These are phyloP conservation scores for Pyrenochaeta sp. DNA, from an alignment of 2,329 filamentous ascomycete species.

Conservation along the genomic window DNA sequence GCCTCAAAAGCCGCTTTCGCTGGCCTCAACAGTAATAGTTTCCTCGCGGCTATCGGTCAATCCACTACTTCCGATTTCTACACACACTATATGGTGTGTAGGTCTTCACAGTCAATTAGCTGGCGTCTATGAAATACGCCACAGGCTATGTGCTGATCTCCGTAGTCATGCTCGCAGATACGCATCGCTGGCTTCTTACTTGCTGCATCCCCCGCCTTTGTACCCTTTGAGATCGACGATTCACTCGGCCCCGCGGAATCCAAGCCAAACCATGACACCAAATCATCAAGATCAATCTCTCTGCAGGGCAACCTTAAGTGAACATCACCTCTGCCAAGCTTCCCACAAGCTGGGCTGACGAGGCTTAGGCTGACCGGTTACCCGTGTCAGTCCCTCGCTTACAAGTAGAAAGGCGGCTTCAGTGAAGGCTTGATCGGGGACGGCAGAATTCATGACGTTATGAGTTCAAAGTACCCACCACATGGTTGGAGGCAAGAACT, in stretches of 20 bases:
- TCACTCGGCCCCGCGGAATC: constrained; percentile 1
- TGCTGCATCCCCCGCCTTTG: constrained; percentile 9
- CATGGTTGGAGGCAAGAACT: neutral
- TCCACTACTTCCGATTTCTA: too few species aligned
- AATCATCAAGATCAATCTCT: constrained; percentile 1
- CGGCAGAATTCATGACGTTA: constrained; percentile 15
- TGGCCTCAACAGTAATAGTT: too few species aligned
- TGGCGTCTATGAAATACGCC: too few species aligned
- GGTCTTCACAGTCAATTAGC: too few species aligned
- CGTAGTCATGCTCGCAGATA: too few species aligned
- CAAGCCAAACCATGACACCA: neutral
- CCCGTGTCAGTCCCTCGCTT: constrained; percentile 7
- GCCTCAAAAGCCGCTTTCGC: neutral
- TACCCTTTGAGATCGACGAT: constrained; percentile 6
- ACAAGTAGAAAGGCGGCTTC: constrained; percentile 2
- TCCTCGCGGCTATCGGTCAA: too few species aligned
- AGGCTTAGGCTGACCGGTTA: constrained; percentile 15
- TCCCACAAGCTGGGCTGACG: constrained; percentile 3
- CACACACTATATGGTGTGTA: too few species aligned
- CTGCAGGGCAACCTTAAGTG: constrained; percentile 16
- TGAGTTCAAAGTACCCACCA: neutral
- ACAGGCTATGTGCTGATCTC: too few species aligned
- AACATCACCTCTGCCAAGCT: constrained; percentile 17
- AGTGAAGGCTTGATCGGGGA: constrained; percentile 11
- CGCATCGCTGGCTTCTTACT: neutral